These are phyloP conservation scores for Rossbeevera mucosa DNA, from an alignment of 768 basidiomycete species.

Conservation along the genomic window DNA sequence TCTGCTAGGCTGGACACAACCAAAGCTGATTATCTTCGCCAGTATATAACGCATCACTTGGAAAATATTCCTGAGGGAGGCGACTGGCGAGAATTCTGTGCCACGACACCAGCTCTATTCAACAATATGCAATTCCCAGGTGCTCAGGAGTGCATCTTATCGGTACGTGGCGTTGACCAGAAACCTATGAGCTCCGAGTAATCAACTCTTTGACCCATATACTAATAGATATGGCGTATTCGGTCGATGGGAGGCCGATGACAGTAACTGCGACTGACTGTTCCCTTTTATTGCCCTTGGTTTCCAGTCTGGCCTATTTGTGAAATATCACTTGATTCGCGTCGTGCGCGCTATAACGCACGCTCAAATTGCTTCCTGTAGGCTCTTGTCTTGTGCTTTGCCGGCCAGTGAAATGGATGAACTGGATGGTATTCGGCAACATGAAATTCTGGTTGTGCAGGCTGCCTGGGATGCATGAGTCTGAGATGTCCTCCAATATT, in stretches of 20 bases:
- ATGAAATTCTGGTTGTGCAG: too few relatives aligned
- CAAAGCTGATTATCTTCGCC: background rate
- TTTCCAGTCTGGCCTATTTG: background rate
- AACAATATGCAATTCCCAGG: conserved; percentile 20
- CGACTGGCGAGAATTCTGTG: conserved; percentile 33
- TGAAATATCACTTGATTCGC: background rate
- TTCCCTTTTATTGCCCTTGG: background rate
- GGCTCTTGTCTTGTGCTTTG: background rate
- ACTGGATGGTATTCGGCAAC: too few relatives aligned
- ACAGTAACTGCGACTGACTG: background rate
- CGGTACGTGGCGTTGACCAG: conserved; percentile 5
- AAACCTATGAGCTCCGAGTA: background rate
- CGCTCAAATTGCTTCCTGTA: background rate
- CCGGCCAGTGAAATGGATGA: background rate
- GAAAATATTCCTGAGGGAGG: conserved; percentile 20
- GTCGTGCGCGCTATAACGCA: background rate
- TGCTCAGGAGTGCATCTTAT: conserved; percentile 15
- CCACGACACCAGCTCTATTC: conserved; percentile 29
- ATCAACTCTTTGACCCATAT: background rate
- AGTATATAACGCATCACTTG: conserved; percentile 29
- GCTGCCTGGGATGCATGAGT: too few relatives aligned
- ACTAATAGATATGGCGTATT: background rate
- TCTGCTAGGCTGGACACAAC: background rate
- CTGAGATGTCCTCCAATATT: too few relatives aligned
- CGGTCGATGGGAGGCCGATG: background rate